Percentiles rank a stretch among this genome's conserved stretches.
These are phyloP conservation scores for Chenopodium suecicum DNA, from an alignment of 148 eudicot species.

Conservation along the genomic window DNA sequence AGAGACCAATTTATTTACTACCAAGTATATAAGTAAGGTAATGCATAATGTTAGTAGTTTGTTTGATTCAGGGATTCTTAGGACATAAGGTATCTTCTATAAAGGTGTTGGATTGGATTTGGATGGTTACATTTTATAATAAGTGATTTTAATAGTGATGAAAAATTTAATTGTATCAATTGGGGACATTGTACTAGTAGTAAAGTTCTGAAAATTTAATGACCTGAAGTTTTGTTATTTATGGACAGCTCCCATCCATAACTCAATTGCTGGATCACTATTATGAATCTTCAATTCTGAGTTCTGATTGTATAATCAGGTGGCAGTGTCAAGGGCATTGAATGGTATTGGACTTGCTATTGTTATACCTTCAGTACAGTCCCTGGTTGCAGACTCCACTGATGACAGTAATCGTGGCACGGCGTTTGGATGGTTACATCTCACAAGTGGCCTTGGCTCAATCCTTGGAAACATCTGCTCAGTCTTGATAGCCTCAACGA, in stretches of 20 bases:
- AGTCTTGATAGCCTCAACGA: conserved; percentile 62
- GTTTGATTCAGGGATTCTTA: too few species aligned
- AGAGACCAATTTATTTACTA: too few species aligned
- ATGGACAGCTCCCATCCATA: conserved; percentile 7
- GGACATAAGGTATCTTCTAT: too few species aligned
- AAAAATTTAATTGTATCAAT: too few species aligned
- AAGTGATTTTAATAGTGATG: too few species aligned
- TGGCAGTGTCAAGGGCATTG: conserved; percentile 80
- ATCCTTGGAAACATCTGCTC: conserved; percentile 68
- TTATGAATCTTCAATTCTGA: conserved; percentile 17
- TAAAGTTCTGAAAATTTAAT: too few species aligned
- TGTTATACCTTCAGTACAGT: conserved; percentile 76
- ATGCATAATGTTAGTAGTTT: too few species aligned
- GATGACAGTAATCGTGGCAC: conserved; percentile 80
- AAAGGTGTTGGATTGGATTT: too few species aligned
- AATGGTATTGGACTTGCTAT: conserved; percentile 93
- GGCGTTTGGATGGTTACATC: conserved; percentile 85
- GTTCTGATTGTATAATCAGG: conserved; percentile 36
- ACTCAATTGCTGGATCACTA: conserved; percentile 22
- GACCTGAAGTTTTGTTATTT: not conserved
- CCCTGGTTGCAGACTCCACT: conserved; percentile 89
- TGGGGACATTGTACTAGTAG: too few species aligned
- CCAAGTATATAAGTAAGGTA: too few species aligned
- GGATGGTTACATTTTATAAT: too few species aligned
- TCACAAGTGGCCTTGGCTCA: conserved; percentile 73